Percentiles rank a stretch among this genome's conserved stretches.
These are phyloP conservation scores for Neurospora sp. DNA, from an alignment of 495 filamentous ascomycete species.

Conservation along the genomic window DNA sequence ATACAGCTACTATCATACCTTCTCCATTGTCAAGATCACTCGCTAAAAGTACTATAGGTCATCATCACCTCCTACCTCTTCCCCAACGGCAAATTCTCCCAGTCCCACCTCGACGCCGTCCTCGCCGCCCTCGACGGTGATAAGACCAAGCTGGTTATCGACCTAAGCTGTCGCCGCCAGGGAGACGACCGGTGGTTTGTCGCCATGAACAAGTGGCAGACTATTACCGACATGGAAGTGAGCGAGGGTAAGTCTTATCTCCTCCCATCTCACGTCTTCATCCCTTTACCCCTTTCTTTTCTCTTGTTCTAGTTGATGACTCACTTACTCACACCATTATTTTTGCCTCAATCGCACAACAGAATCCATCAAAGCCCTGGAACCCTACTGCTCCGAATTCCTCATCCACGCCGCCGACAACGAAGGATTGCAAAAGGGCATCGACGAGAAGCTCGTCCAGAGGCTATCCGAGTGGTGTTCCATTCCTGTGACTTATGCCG, in stretches of 20 bases:
- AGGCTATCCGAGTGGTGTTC: constrained; percentile 73
- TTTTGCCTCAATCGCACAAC: not conserved
- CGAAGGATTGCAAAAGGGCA: constrained; percentile 81
- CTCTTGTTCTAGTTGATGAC: not conserved
- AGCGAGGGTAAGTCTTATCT: constrained; percentile 51
- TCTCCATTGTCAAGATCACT: not conserved
- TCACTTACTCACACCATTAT: not conserved
- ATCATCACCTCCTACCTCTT: constrained; percentile 79
- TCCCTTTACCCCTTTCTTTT: not conserved
- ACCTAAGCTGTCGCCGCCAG: constrained; percentile 76
- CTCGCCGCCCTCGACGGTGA: constrained; percentile 61
- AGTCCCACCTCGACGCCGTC: constrained; percentile 59
- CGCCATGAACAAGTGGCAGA: constrained; percentile 98
- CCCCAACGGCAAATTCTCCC: constrained; percentile 69
- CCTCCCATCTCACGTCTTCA: not conserved
- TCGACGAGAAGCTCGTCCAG: constrained; percentile 76
- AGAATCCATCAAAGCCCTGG: constrained; percentile 72
- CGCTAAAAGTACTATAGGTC: constrained; percentile 47
- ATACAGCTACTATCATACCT: not conserved
- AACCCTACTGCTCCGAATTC: constrained; percentile 90
- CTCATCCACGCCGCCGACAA: constrained; percentile 98
- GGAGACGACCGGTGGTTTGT: constrained; percentile 73
- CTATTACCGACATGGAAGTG: constrained; percentile 90
- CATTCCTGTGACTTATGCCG: constrained; percentile 92
- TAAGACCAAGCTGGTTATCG: constrained; percentile 78